Evolutionary conservation across 257 asterid species (phyloP), one percentile per base, ranked within the genome.

Genomic region (Primulina eburnea): DNA sequence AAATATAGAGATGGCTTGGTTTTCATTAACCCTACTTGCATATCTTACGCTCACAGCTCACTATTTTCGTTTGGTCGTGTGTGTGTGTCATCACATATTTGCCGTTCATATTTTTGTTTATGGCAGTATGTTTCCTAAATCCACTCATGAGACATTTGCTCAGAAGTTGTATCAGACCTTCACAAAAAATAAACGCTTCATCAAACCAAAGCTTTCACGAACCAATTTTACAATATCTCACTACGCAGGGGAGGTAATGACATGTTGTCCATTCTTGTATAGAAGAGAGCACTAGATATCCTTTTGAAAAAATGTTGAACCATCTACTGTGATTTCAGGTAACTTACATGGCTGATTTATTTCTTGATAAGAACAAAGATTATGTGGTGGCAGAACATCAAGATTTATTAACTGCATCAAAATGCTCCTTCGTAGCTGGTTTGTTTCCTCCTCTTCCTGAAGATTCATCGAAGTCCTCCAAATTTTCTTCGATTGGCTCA

Each of bases 91-190:
- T 77, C 52, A 16, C 75, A 65, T 71, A 65, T 72, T 67, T 64
- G 58, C 69, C 26, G 21, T 62, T 75, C 30, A 60, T 58, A 43
- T 61, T 55, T 61, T 72, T 80, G 47, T 75, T 73, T 73, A 67
- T 73, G 65, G 88, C 96, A 94, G 99, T 78, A 94, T 94, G 99
- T 94, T 94, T 76, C 99, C 99, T 70, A 91, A 89, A 89, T 94
- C 99, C 29, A 94, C 98, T 38, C 99, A 94, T 75, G 99, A 94
- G 81, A 94, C 99, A 81, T 94, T 94, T 88, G 95, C 99, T 74
- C 99, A 94, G 84, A 94, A 94, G 87, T 68, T 94, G 86, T 94
- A 94, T 79, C 99, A 94, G 79, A 94, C 99, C 79, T 87, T 88
- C 72, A 52, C 87, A 26, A 94, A 91, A 83, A 79, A 91, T 79